Evolutionary conservation across 257 asterid species (phyloP), one percentile per base, ranked within the genome.

Genomic region (Fraxinus americana): DNA sequence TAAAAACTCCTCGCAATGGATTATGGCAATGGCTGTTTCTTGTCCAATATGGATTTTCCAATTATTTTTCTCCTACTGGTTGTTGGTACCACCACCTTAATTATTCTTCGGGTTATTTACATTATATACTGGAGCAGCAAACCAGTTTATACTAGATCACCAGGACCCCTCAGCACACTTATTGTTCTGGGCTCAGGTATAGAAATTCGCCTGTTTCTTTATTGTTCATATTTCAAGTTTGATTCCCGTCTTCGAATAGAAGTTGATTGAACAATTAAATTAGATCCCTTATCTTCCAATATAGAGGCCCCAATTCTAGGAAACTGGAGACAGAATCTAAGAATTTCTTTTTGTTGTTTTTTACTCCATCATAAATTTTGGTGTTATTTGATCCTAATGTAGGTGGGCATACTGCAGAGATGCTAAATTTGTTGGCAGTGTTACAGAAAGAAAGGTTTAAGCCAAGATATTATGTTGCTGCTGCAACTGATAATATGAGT

Each of bases 361-460:
- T 7, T 38, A 38, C 43, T 10, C 48, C 48, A 10, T 41, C 48
- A 41, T 41, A 41, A 41, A 10, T 41, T 41, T 41, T 41, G 16
- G 36, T 36, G 45, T 45, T 43, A 5, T 41, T 50, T 74, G 73
- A 76, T 78, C 83, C 1, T 66, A 34, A 61, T 83, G 67, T 75
- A 94, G 98, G 98, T 65, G 99, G 99, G 35, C 99, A 95, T 87
- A 93, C 98, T 5, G 98, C 99, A 0, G 99, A 95, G 85, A 93
- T 95, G 99, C 61, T 95, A 79, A 90, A 93, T 77, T 81, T 96
- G 75, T 87, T 96, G 38, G 80, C 82, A 61, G 94, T 86, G 73
- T 85, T 96, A 83, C 91, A 91, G 86, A 88, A 85, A 79, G 91
- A 89, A 25, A 86, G 84, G 85, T 90, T 91, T 81, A 83, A 82